phyloP scores from a whole-genome alignment of 495 filamentous ascomycete species.

The Articulospora tetracladia region DNA sequence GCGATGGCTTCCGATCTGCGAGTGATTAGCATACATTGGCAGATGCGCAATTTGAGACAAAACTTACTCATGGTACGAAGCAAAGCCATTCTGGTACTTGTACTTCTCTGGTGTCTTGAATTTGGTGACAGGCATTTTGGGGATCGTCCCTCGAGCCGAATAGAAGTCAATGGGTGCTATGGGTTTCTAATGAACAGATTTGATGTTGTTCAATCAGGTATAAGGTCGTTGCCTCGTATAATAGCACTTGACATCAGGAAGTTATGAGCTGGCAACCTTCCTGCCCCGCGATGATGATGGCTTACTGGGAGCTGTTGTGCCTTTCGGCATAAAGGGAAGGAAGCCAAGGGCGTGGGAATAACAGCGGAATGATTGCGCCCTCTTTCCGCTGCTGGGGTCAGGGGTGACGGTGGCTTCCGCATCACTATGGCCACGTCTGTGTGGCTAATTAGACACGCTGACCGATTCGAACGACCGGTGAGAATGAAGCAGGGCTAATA shows the following conservation, averaged over 20 bases:
- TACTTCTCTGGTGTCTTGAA: constrained; percentile 55
- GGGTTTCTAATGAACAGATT: neutral
- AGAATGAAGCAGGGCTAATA: too few relatives aligned
- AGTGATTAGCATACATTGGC: neutral
- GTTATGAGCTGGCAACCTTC: neutral
- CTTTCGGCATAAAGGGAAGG: neutral
- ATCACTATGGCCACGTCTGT: neutral
- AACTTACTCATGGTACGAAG: constrained; percentile 56
- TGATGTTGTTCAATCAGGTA: neutral
- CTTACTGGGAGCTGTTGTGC: neutral
- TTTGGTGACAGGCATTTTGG: constrained; percentile 50
- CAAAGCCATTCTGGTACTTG: constrained; percentile 67
- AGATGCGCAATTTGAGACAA: neutral
- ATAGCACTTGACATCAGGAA: neutral
- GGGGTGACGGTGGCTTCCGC: neutral
- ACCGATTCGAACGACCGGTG: too few relatives aligned
- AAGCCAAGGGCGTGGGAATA: neutral
- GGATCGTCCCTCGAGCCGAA: neutral
- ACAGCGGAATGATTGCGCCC: neutral
- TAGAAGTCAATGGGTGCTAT: neutral
- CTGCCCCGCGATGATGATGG: neutral
- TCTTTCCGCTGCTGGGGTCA: neutral
- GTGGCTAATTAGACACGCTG: neutral
- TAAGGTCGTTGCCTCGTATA: neutral
- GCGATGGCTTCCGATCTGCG: constrained; percentile 42